Percentiles rank a stretch among this genome's conserved stretches.
Evolutionary conservation across 768 basidiomycete species (phyloP).

Genomic region (Boletus rubroflammeus): DNA sequence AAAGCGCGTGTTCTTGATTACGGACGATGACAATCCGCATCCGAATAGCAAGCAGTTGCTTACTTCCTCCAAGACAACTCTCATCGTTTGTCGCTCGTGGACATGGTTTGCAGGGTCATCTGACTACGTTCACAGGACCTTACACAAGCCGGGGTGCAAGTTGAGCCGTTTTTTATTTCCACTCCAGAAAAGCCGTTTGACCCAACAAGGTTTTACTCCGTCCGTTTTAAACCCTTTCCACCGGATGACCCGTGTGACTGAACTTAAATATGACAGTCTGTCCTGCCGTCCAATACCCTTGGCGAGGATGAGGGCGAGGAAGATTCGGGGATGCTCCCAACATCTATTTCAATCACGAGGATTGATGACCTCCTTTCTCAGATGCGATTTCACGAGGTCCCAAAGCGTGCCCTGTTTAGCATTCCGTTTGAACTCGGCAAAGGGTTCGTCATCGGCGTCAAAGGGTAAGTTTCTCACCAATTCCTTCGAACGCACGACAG

Average conservation of each 20-base stretch:
- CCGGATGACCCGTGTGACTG: neutral
- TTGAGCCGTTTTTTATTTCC: conserved; percentile 90
- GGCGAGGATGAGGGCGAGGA: conserved; percentile 43
- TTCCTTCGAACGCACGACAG: neutral
- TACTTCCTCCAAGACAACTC: conserved; percentile 68
- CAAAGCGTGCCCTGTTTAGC: conserved; percentile 80
- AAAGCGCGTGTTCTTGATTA: conserved; percentile 92
- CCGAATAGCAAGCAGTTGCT: conserved; percentile 54
- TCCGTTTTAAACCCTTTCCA: conserved; percentile 32
- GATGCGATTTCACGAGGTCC: conserved; percentile 77
- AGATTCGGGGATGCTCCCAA: conserved; percentile 54
- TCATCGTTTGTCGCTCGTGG: conserved; percentile 45
- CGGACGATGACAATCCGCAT: conserved; percentile 58
- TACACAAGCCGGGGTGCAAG: conserved; percentile 67
- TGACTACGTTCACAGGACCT: conserved; percentile 56
- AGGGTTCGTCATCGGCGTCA: conserved; percentile 72
- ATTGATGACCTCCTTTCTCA: conserved; percentile 75
- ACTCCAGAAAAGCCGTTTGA: conserved; percentile 66
- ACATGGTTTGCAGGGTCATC: neutral
- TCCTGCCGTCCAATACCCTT: conserved; percentile 52
- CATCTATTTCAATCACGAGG: conserved; percentile 71
- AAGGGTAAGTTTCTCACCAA: conserved; percentile 52
- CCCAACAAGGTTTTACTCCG: conserved; percentile 73
- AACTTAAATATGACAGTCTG: conserved; percentile 40
- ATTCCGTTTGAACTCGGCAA: conserved; percentile 78